Conservation (phyloP, 495 filamentous ascomycete species). For the Xylaria flabelliformis region DNA sequence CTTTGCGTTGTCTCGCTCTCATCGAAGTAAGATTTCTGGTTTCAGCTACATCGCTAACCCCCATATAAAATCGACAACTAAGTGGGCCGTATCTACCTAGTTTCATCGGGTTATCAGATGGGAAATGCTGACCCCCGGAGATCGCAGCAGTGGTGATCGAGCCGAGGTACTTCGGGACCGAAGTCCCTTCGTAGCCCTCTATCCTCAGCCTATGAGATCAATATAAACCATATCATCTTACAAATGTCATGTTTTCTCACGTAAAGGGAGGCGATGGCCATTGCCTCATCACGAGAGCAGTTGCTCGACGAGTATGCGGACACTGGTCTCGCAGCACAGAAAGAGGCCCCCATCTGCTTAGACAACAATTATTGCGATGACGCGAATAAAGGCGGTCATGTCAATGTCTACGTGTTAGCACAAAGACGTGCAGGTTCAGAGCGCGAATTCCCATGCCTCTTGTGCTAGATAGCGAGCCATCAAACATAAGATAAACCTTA, state of each 20-base stretch:
- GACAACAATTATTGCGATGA: constrained; percentile 52
- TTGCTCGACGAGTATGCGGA: constrained; percentile 38
- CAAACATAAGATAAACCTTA: constrained; percentile 40
- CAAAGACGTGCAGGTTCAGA: constrained; percentile 43
- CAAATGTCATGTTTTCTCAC: not conserved
- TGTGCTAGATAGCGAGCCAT: constrained; percentile 41
- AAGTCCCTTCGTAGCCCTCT: constrained; percentile 32
- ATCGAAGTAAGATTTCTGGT: not conserved
- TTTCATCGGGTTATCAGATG: constrained; percentile 47
- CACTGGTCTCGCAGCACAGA: constrained; percentile 32
- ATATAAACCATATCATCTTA: not conserved
- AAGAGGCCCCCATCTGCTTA: constrained; percentile 32
- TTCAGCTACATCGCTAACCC: not conserved
- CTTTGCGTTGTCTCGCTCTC: not conserved
- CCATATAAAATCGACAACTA: constrained; percentile 44
- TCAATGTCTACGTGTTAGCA: constrained; percentile 45
- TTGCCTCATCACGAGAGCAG: constrained; percentile 33
- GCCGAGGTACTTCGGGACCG: constrained; percentile 55
- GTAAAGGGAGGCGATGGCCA: constrained; percentile 27
- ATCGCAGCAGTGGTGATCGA: constrained; percentile 55
- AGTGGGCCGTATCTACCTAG: constrained; percentile 53
- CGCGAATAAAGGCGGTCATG: constrained; percentile 50
- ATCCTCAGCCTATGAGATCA: not conserved
- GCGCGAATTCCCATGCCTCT: constrained; percentile 43
- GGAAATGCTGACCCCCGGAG: constrained; percentile 52